Percentiles rank a stretch among this genome's conserved stretches.
These are phyloP conservation scores for Posidonia oceanica DNA, from an alignment of 116 monocot species.

Conservation along the genomic window DNA sequence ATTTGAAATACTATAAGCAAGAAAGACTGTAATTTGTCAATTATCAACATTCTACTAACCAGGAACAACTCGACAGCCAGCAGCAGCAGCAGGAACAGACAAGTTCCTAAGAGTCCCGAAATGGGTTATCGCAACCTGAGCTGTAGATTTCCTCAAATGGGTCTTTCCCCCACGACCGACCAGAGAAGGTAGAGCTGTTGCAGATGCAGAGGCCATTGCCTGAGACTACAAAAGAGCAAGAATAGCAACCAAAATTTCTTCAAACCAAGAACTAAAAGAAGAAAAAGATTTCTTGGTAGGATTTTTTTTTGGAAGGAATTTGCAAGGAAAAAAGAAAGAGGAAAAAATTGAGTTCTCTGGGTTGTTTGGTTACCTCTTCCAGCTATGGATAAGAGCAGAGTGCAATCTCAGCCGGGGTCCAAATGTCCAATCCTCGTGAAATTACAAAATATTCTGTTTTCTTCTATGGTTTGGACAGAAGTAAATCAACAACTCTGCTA, in stretches of 20 bases:
- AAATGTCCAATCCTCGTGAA: background rate
- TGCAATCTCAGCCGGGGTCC: background rate
- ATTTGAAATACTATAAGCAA: background rate
- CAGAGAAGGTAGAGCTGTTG: slow-evolving; percentile 7
- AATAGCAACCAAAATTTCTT: too few species aligned
- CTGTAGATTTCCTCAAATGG: background rate
- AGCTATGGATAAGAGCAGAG: background rate
- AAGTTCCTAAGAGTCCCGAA: background rate
- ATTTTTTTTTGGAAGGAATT: too few species aligned
- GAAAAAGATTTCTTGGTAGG: too few species aligned
- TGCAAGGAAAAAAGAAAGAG: too few species aligned
- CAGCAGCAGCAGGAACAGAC: background rate
- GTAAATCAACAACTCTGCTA: too few species aligned
- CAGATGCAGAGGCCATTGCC: slow-evolving; percentile 10
- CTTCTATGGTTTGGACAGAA: too few species aligned
- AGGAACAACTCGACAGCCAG: background rate
- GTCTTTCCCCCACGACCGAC: slow-evolving; percentile 5
- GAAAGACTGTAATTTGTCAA: background rate
- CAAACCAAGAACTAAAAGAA: too few species aligned
- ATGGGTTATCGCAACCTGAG: background rate
- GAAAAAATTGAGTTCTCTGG: background rate
- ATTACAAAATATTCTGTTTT: background rate
- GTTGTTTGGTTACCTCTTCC: background rate
- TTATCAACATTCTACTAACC: background rate
- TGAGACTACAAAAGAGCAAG: background rate